Evolutionary conservation across 306 rosid genomes (phyloP), one percentile per base, ranked within the genome.

Genomic region (Lithocarpus polystachyus): DNA sequence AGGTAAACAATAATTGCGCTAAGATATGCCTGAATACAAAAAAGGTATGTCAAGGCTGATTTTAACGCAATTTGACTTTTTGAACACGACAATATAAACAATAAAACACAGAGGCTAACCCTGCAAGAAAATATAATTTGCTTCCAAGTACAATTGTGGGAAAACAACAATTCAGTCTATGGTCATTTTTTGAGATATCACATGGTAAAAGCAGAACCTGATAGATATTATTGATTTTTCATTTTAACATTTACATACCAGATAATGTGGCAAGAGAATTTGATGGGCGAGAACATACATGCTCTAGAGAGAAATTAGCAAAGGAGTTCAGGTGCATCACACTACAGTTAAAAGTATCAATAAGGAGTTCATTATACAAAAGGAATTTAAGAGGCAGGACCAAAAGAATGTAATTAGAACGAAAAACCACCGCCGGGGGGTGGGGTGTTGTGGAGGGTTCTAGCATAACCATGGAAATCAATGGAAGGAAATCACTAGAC

Each of bases 1-100:
- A 95, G 93, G 89, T 93, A 87, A 82, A 93, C 74, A 77, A 95
- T 82, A 79, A 95, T 91, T 6, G 94, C 96, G 81, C 96, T 84
- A 61, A 95, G 98, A 80, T 95, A 95, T 68, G 97, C 99, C 99
- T 95, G 94, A 83, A 80, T 73, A 33, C 75, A 76, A 40, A 20
- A 79, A 81, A 84, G 35, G 45, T 10, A 24, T 73, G 62, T 75
- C 14, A 81, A 74, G 59, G 62, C 71, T 59, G 51, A 26, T 52
- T 19, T 78, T 20, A 5, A 6, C 3, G n/a, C 23, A 9, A 67
- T 19, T 33, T 18, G 72, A 33, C 72, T 67, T 67, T 67, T 35
- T 9, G 17, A 67, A 67, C 72, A 19, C 9, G 4, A 35, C 7
- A 9, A 33, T 17, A 0, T 18, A 31, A 9, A 67, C 45, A 28